phyloP scores from a whole-genome alignment of 2,329 filamentous ascomycete genomes.

The Metarhizium robertsii region DNA sequence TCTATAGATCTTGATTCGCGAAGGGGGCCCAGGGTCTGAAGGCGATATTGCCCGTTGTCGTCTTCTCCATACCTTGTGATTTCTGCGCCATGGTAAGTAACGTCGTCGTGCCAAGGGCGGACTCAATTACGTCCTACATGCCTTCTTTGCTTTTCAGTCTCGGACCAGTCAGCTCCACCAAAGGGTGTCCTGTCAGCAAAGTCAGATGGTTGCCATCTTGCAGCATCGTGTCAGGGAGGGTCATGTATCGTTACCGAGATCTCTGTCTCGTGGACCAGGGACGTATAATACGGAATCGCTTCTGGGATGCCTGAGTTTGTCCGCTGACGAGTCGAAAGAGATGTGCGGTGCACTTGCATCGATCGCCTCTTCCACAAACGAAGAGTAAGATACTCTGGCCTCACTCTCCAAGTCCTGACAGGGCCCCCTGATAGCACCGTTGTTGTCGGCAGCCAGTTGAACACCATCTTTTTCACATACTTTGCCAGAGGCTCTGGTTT shows the following conservation, averaged over 20 bases:
- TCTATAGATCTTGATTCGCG: constrained; percentile 26
- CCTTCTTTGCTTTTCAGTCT: not conserved
- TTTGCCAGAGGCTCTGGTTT: not conserved
- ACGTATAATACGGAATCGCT: constrained; percentile 19
- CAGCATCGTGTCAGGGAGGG: constrained; percentile 7
- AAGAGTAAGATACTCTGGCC: no score
- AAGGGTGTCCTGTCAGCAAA: not conserved
- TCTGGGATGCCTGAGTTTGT: constrained; percentile 11
- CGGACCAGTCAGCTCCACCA: not conserved
- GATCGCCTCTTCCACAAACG: no score
- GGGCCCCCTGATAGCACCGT: not conserved
- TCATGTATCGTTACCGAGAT: constrained; percentile 13
- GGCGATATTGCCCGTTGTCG: not conserved
- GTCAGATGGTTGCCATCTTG: not conserved
- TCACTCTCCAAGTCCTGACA: no score
- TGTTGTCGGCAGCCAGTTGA: not conserved
- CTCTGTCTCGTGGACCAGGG: constrained; percentile 22
- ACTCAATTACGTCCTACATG: not conserved
- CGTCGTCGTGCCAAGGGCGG: not conserved
- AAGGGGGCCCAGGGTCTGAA: constrained; percentile 6
- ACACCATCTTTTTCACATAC: not conserved
- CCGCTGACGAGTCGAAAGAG: no score
- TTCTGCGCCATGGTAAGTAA: not conserved
- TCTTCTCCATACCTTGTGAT: not conserved
- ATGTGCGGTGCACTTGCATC: no score